A percentile compares a stretch with the other conserved stretches of the same genome.
These are phyloP conservation scores for Penicillium sp. DNA, from an alignment of 2,329 filamentous ascomycete species.

Conservation along the genomic window DNA sequence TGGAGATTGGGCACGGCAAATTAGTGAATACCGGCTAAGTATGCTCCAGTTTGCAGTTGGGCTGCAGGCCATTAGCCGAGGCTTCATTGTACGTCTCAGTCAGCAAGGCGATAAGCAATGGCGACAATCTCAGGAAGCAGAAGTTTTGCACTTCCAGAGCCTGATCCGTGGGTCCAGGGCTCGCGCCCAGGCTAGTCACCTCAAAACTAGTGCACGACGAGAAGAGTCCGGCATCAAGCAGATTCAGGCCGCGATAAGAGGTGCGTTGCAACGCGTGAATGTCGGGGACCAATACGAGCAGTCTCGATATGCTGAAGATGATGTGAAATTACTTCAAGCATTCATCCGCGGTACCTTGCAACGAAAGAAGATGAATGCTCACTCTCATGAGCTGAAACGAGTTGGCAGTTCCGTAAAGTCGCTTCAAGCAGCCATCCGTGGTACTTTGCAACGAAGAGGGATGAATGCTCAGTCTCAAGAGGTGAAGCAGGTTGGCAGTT, in stretches of 20 bases:
- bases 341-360: slow-evolving; percentile 65
- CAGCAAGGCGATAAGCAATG: slow-evolving; percentile 63
- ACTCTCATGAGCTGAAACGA: slow-evolving; percentile 41
- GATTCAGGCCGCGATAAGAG: slow-evolving; percentile 57
- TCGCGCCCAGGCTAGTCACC: slow-evolving; percentile 42
- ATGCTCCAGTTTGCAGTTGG: slow-evolving; percentile 78
- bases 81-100: slow-evolving; percentile 67
- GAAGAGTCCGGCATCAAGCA: slow-evolving; percentile 45
- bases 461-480: slow-evolving; percentile 28
- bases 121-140: slow-evolving; percentile 69
- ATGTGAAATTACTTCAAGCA: slow-evolving; percentile 62
- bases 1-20: slow-evolving; percentile 81
- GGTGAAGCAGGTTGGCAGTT: slow-evolving; percentile 51
- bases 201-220: slow-evolving; percentile 39
- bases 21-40: slow-evolving; percentile 74
- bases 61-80: slow-evolving; percentile 76
- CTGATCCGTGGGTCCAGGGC: slow-evolving; percentile 61
- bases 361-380: slow-evolving; percentile 44
- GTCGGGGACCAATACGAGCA: slow-evolving; percentile 39
- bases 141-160: slow-evolving; percentile 78
- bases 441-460: slow-evolving; percentile 59
- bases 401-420: slow-evolving; percentile 47
- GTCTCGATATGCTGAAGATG: slow-evolving; percentile 47
- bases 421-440: slow-evolving; percentile 64
- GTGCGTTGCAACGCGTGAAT: slow-evolving; percentile 43